A percentile compares a stretch with the other conserved stretches of the same genome.
These are phyloP conservation scores for Phycomyces blakesleeanus DNA, from an alignment of 192 early-diverging fungal species.

Conservation along the genomic window DNA sequence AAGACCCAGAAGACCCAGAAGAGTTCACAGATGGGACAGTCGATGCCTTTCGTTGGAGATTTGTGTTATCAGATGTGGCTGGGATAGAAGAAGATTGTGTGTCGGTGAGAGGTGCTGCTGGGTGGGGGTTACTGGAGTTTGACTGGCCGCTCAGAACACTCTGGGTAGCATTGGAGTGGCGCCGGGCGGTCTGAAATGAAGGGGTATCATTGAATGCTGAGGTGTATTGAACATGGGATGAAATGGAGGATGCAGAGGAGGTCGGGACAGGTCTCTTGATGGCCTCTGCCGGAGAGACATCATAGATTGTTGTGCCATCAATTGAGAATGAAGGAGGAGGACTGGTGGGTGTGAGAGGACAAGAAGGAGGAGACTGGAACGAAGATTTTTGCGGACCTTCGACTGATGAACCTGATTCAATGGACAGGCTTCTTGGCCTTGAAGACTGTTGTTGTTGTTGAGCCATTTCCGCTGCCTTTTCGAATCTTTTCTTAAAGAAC, in stretches of 20 bases:
- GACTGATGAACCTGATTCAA: conserved; percentile 7
- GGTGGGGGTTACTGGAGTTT: too few species aligned
- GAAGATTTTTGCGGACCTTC: neutral
- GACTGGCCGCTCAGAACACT: too few species aligned
- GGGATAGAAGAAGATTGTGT: too few species aligned
- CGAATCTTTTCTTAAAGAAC: conserved; percentile 29
- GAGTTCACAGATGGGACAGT: neutral
- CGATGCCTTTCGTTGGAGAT: neutral
- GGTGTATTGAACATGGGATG: neutral
- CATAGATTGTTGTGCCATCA: neutral
- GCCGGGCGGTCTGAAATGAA: too few species aligned
- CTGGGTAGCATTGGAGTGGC: too few species aligned
- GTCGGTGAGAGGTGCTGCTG: too few species aligned
- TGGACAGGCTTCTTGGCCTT: conserved; percentile 10
- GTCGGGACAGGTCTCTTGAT: neutral
- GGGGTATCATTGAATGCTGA: neutral
- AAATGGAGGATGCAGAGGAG: neutral
- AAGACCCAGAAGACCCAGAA: neutral
- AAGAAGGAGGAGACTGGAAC: neutral
- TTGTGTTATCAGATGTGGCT: too few species aligned
- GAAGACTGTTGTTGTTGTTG: neutral
- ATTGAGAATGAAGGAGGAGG: conserved; percentile 6
- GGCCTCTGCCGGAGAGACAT: neutral
- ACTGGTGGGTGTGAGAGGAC: conserved; percentile 9
- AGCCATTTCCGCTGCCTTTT: conserved; percentile 8